Evolutionary conservation across 768 basidiomycete genomes (phyloP), one percentile per base, ranked within the genome.

Genomic region (Xanthoconium stramineum): DNA sequence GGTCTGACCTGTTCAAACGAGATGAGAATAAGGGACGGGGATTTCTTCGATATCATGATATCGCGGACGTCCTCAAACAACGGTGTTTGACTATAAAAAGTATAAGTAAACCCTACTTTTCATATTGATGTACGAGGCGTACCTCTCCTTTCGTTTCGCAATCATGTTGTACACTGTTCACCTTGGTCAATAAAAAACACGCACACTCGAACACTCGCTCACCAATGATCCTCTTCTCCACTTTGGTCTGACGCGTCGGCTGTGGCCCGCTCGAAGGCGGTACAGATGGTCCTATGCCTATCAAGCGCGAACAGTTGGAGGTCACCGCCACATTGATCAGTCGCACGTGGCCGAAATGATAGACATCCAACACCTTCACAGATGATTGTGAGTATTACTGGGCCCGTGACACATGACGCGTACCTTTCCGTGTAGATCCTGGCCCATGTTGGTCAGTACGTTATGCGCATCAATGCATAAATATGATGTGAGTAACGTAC

Each of bases 211-310:
- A 24, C 1, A 14, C 4, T 1, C 11, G 50, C 77, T 20, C 57
- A 82, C 80, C 78, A 30, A 82, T 74, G 37, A 82, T 77, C 47
- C 78, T 76, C 48, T 83, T 82, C 61, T 83, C 81, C 1, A 76
- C 74, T 38, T 75, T 71, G 42, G 78, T 79, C 56, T 72, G 79
- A 57, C 63, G 61, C 7, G 73, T 79, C 6, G 81, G 81, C 30
- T 79, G 76, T 10, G 78, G 67, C 6, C 78, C 75, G 45, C 77
- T 68, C 1, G 63, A 54, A 2, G 77, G 76, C 2, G 75, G 68
- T 32, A 76, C 64, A 10, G 79, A 65, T 6, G 78, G 80, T 5
- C 76, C 81, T 32, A 82, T 77, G 38, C 73, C 77, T 29, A 82
- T 68, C 65, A 82, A 65, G 13, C 81, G 72, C 46, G 72, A 64